Base-by-base conservation (phyloP, 192 early-diverging fungal genomes). In the Dissophora ornata region DNA sequence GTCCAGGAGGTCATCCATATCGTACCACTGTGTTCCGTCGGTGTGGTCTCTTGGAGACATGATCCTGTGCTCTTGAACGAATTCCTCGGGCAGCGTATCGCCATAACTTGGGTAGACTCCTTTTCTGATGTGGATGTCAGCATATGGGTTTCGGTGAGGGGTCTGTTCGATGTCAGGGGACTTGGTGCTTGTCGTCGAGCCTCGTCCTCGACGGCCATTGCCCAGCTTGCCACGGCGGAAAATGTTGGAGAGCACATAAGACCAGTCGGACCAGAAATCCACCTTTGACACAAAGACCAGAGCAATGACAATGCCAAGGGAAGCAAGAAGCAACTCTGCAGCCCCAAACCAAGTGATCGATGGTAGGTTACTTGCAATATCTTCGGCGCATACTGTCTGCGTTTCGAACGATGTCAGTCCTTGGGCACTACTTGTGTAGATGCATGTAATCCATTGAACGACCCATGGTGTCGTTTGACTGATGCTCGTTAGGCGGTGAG, bases 261-360 rank as follows among this genome's bases (percentile, higher is more conserved):
- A 19, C 73, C 73, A 77, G 19, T 77, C 73, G 4, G 48, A 47
- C 73, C 73, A 77, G 36, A 77, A 77, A 44, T 77, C 73, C 4
- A 16, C 29, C 47, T 77, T 77, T 19, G 58, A 26, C 15, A 77
- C 46, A 41, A 77, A 77, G 13, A 77, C 65, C 19, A 67, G 11
- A 2, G 73, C 45, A 5, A 67, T 53, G 0, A 77, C 38, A 25
- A 50, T 55, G 18, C 73, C 73, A 36, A 77, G 26, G 8, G 67
- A 6, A 24, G 73, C 73, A 34, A 67, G 26, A 8, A 77, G 36
- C 6, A 42, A 22, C 53, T 77, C 73, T 16, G 73, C 63, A 7
- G 65, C 58, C 4, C 49, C 19, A 53, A 77, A 67, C 73, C 73
- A 77, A 6, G 58, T 44, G 21, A 77, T 50, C 15, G 73, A 77